These are phyloP conservation scores for Digitaria exilis DNA, from an alignment of 202 grass and related monocot species.

Conservation along the genomic window DNA sequence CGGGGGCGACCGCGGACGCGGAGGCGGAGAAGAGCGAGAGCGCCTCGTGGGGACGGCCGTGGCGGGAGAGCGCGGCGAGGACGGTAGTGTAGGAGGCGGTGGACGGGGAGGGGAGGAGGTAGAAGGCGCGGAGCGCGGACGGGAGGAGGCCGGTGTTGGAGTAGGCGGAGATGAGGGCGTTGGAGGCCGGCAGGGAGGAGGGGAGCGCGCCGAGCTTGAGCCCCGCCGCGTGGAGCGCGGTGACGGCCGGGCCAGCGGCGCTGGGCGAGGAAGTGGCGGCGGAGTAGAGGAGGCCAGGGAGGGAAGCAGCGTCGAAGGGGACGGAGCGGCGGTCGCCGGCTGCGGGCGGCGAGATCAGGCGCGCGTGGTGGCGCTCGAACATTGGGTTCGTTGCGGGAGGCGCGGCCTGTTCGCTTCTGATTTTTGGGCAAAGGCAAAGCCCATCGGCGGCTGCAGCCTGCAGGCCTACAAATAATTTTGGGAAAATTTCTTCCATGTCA, in stretches of 20 bases:
- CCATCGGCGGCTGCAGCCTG: too few relatives aligned
- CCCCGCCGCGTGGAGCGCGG: slow-evolving; percentile 59
- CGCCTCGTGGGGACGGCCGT: slow-evolving; percentile 49
- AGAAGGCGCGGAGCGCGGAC: slow-evolving; percentile 51
- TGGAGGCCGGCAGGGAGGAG: slow-evolving; percentile 53
- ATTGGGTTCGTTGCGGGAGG: slow-evolving; percentile 16
- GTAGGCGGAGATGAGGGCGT: slow-evolving; percentile 73
- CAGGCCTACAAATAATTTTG: too few relatives aligned
- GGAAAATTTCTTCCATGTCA: too few relatives aligned
- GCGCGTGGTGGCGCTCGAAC: background rate
- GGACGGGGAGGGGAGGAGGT: slow-evolving; percentile 38
- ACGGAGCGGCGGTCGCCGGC: slow-evolving; percentile 38
- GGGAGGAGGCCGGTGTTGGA: slow-evolving; percentile 30
- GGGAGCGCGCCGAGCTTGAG: slow-evolving; percentile 58
- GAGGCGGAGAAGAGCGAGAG: slow-evolving; percentile 57
- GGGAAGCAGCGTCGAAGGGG: slow-evolving; percentile 28
- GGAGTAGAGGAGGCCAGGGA: slow-evolving; percentile 41
- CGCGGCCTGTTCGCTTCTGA: too few relatives aligned
- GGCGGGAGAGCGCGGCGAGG: slow-evolving; percentile 58
- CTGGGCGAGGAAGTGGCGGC: background rate
- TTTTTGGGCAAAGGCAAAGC: too few relatives aligned
- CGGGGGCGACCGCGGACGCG: slow-evolving; percentile 35
- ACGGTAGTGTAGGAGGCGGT: slow-evolving; percentile 70
- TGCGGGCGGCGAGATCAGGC: slow-evolving; percentile 20
- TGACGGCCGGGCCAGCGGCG: background rate